A percentile compares a stretch with the other conserved stretches of the same genome.
Conservation (phyloP, 257 asterid genomes). For the Fraxinus anomala region DNA sequence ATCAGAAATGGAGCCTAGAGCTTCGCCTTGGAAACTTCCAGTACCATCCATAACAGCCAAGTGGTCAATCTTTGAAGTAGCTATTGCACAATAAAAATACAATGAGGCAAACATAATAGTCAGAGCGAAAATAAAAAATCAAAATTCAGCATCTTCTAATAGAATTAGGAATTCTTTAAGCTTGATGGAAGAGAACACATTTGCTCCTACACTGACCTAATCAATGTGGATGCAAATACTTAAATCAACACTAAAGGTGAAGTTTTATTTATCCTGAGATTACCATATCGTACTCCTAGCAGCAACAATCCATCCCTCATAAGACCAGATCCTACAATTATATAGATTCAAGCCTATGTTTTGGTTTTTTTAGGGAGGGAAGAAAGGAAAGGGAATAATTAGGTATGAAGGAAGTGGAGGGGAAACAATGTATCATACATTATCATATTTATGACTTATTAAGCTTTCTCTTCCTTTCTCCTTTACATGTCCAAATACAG, state of each 20-base stretch:
- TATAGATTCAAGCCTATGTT: slow-evolving; percentile 11
- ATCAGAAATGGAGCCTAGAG: slow-evolving; percentile 81
- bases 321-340: slow-evolving; percentile 71
- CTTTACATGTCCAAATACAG: slow-evolving; percentile 3
- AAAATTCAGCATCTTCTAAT: not conserved
- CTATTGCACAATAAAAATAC: slow-evolving; percentile 44
- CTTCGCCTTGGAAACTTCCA: slow-evolving; percentile 64
- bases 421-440: not conserved
- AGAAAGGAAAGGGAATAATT: slow-evolving; percentile 11
- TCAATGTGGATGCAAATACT: not conserved
- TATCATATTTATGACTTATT: not conserved
- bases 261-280: slow-evolving; percentile 1
- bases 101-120: slow-evolving; percentile 12
- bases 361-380: not conserved
- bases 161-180: not conserved
- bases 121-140: slow-evolving; percentile 18
- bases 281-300: slow-evolving; percentile 83
- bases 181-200: slow-evolving; percentile 5
- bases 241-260: slow-evolving; percentile 8
- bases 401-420: slow-evolving; percentile 8
- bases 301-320: slow-evolving; percentile 75
- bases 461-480: slow-evolving; percentile 18
- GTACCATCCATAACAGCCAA: slow-evolving; percentile 39
- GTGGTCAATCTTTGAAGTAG: slow-evolving; percentile 67
- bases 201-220: not conserved